These are phyloP conservation scores for Lentinula novae-zelandiae DNA, from an alignment of 1,284 basidiomycete genomes.

Conservation along the genomic window DNA sequence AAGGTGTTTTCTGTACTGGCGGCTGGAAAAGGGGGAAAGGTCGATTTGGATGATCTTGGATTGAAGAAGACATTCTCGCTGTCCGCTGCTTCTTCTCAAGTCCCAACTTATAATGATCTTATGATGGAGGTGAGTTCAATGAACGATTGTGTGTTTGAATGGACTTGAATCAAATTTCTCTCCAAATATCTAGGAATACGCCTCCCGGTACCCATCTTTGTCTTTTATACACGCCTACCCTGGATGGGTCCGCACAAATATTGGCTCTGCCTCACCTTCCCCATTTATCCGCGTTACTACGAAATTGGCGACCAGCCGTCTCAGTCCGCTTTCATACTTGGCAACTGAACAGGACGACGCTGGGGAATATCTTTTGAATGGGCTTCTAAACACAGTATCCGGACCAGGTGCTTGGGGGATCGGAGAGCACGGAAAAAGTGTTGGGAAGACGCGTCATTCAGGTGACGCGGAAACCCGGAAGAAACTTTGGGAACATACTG, in stretches of 20 bases:
- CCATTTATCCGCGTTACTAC: neutral
- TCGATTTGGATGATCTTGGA: conserved; percentile 8
- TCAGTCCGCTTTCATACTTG: neutral
- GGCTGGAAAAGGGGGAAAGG: neutral
- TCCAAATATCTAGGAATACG: conserved; percentile 1
- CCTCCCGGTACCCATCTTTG: conserved; percentile 2
- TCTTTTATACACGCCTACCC: conserved; percentile 7
- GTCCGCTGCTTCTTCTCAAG: neutral
- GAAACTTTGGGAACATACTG: conserved; percentile 44
- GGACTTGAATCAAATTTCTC: no score
- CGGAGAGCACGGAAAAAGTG: conserved; percentile 34
- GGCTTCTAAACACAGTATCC: conserved; percentile 29
- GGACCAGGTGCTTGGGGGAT: conserved; percentile 31
- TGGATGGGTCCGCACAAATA: conserved; percentile 4
- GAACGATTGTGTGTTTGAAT: neutral
- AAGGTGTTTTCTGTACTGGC: conserved; percentile 14
- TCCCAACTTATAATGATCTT: conserved; percentile 6
- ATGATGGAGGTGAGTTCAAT: conserved; percentile 8
- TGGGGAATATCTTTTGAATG: conserved; percentile 42
- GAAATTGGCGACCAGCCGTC: neutral
- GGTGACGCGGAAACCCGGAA: conserved; percentile 35
- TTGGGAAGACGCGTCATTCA: conserved; percentile 26
- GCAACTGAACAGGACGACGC: conserved; percentile 27
- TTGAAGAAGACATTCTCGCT: conserved; percentile 9
- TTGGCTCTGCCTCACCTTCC: conserved; percentile 24